These are phyloP conservation scores for Penicillium cinerascens DNA, from an alignment of 495 filamentous ascomycete genomes.

Conservation along the genomic window DNA sequence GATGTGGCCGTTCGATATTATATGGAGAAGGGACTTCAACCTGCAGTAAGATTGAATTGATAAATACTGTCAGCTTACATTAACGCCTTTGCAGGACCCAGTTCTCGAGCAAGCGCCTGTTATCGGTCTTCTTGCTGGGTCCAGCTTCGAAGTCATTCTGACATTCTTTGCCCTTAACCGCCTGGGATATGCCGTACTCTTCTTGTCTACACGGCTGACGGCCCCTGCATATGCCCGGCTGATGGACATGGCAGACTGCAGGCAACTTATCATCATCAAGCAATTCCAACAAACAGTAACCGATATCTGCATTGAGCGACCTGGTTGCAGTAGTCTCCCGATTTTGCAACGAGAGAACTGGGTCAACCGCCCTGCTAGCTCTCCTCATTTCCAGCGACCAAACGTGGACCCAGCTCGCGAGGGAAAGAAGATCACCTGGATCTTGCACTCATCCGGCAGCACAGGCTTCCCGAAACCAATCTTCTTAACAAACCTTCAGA, in stretches of 20 bases:
- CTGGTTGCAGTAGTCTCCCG: constrained; percentile 9
- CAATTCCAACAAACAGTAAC: constrained; percentile 16
- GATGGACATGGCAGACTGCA: constrained; percentile 42
- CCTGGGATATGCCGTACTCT: constrained; percentile 52
- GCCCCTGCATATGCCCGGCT: constrained; percentile 47
- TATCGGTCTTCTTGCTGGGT: constrained; percentile 49
- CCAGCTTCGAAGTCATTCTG: constrained; percentile 53
- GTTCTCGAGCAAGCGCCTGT: constrained; percentile 26
- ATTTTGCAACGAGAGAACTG: constrained; percentile 16
- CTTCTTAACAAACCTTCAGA: constrained; percentile 31
- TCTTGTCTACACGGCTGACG: constrained; percentile 55
- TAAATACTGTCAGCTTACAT: not conserved
- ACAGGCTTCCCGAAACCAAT: constrained; percentile 60
- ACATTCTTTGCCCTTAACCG: constrained; percentile 54
- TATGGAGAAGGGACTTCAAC: constrained; percentile 17
- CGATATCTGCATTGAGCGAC: constrained; percentile 14
- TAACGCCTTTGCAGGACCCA: constrained; percentile 12
- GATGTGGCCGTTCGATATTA: constrained; percentile 24
- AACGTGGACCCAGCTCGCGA: constrained; percentile 10
- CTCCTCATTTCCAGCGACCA: constrained; percentile 11
- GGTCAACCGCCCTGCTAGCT: constrained; percentile 16
- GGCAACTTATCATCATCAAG: constrained; percentile 28
- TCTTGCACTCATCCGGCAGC: constrained; percentile 56
- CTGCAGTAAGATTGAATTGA: constrained; percentile 13
- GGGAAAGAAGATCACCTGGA: constrained; percentile 44